Conservation (phyloP, 371 early-diverging fungal genomes). For the Basidiobolus meristosporus region DNA sequence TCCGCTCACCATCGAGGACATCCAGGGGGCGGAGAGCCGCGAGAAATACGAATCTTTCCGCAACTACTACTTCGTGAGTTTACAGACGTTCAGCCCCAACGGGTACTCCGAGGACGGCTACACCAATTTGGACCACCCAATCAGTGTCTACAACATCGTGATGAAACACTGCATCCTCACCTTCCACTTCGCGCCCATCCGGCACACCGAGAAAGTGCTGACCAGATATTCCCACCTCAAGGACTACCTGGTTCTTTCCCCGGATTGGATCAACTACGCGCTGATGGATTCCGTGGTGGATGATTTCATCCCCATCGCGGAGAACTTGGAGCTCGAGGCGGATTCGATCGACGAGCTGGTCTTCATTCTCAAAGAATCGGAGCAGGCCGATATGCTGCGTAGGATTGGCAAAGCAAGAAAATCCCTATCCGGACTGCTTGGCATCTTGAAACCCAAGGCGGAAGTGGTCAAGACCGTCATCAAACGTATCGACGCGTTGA, state of each 20-base stretch:
- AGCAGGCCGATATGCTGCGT: constrained; percentile 72
- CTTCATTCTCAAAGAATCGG: constrained; percentile 70
- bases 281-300: constrained; percentile 73
- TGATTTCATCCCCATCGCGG: constrained; percentile 57
- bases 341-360: constrained; percentile 84
- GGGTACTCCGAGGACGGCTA: constrained; percentile 36
- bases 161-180: constrained; percentile 43
- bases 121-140: constrained; percentile 49
- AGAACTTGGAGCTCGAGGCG: constrained; percentile 64
- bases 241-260: constrained; percentile 23
- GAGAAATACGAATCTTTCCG: constrained; percentile 88
- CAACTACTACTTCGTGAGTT: constrained; percentile 80
- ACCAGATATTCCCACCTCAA: constrained; percentile 47
- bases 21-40: constrained; percentile 68
- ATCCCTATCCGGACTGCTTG: constrained; percentile 45
- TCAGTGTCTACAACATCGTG: constrained; percentile 69
- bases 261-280: constrained; percentile 81
- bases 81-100: constrained; percentile 53
- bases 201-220: constrained; percentile 56
- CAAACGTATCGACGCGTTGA: constrained; percentile 48
- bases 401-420: constrained; percentile 72
- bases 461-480: constrained; percentile 65
- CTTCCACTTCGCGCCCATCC: constrained; percentile 51
- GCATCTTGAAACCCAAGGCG: constrained; percentile 52
- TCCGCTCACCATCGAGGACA: constrained; percentile 77